Evolutionary conservation across 768 basidiomycete species (phyloP).

Genomic region (Russula vinacea): DNA sequence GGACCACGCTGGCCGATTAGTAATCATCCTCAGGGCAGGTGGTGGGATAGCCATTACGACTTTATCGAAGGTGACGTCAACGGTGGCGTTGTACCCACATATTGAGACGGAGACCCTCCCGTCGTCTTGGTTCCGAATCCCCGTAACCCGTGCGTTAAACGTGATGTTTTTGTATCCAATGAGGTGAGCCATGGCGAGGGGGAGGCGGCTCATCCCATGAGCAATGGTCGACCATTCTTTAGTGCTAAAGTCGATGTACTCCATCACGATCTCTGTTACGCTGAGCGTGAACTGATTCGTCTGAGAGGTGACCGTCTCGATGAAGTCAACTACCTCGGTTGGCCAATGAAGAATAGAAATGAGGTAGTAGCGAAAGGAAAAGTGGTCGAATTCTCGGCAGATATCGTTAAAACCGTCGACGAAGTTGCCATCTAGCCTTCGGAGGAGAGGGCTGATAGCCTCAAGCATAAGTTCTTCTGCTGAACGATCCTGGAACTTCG

Average conservation of each 20-base stretch:
- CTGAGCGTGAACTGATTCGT: constrained; percentile 34
- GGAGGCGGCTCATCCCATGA: constrained; percentile 32
- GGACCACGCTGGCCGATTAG: constrained; percentile 31
- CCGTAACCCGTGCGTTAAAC: constrained; percentile 29
- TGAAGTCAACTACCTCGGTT: constrained; percentile 30
- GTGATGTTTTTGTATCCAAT: constrained; percentile 31
- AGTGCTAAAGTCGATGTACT: constrained; percentile 32
- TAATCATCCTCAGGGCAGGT: constrained; percentile 32
- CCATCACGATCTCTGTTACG: constrained; percentile 33
- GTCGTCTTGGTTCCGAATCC: constrained; percentile 21
- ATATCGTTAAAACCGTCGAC: constrained; percentile 25
- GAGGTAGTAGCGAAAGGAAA: constrained; percentile 32
- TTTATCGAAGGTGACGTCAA: constrained; percentile 29
- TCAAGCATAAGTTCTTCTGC: constrained; percentile 26
- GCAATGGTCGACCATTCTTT: constrained; percentile 31
- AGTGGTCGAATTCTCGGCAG: constrained; percentile 28
- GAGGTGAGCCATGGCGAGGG: constrained; percentile 30
- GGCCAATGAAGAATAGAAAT: constrained; percentile 22
- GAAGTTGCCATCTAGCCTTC: constrained; percentile 25
- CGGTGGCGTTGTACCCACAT: not conserved
- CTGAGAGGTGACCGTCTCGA: constrained; percentile 32
- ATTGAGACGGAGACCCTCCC: constrained; percentile 26
- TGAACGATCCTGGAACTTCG: constrained; percentile 21
- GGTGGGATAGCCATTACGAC: constrained; percentile 32
- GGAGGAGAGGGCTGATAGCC: constrained; percentile 25